phyloP scores from a whole-genome alignment of 179 eudicot species.

The Heliamphora pulchella region DNA sequence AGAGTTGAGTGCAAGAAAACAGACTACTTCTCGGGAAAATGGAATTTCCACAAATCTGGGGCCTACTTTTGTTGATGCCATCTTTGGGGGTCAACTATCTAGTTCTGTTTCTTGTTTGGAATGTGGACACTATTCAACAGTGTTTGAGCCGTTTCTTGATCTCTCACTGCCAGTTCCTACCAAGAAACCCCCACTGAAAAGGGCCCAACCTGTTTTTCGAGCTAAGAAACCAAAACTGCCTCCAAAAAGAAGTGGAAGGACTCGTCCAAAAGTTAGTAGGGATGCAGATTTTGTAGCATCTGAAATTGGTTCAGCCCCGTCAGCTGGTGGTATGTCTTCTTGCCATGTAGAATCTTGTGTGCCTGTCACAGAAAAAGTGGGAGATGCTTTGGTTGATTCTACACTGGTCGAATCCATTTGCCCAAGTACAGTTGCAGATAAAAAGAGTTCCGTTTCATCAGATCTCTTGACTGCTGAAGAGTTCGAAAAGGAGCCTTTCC shows the following conservation, averaged over 20 bases:
- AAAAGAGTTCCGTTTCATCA: constrained; percentile 9
- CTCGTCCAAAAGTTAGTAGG: constrained; percentile 41
- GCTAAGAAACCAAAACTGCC: constrained; percentile 60
- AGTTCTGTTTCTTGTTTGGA: constrained; percentile 78
- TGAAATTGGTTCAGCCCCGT: constrained; percentile 23
- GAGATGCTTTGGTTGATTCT: constrained; percentile 22
- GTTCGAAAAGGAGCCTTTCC: constrained; percentile 9
- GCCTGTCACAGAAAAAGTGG: constrained; percentile 25
- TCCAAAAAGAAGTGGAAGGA: constrained; percentile 53
- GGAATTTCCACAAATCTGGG: constrained; percentile 22
- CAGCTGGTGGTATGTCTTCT: constrained; percentile 22
- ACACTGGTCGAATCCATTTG: constrained; percentile 23
- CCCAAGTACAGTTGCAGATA: constrained; percentile 23
- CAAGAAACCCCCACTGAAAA: constrained; percentile 59
- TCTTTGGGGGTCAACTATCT: constrained; percentile 82
- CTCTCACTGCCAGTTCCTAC: constrained; percentile 85
- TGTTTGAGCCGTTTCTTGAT: constrained; percentile 78
- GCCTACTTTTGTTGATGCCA: constrained; percentile 63
- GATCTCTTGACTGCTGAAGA: constrained; percentile 20
- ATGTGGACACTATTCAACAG: constrained; percentile 78
- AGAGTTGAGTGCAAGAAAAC: constrained; percentile 43
- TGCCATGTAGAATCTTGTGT: constrained; percentile 12
- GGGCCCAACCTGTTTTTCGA: constrained; percentile 34
- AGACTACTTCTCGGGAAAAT: constrained; percentile 25
- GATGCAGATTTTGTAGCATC: constrained; percentile 29